Evolutionary conservation across 2,329 filamentous ascomycete genomes (phyloP).

Genomic region (Thelonectria discophora): DNA sequence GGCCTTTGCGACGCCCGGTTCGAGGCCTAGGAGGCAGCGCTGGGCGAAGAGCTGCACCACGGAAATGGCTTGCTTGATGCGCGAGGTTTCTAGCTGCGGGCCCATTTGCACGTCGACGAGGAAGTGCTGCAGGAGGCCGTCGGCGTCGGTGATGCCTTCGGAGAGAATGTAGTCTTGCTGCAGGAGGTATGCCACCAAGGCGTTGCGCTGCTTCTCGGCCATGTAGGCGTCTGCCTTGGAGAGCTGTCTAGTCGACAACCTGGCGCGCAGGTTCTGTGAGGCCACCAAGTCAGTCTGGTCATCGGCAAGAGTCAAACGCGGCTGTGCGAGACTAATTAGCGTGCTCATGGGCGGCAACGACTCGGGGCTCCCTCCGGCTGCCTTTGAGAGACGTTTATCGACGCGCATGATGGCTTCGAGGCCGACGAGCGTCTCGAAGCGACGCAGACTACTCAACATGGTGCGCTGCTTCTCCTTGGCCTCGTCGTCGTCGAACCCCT

Average conservation of each 20-base stretch:
- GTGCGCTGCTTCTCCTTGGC: too few relatives aligned
- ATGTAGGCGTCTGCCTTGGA: not conserved
- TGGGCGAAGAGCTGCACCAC: slow-evolving; percentile 29
- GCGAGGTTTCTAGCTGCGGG: slow-evolving; percentile 20
- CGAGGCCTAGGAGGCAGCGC: slow-evolving; percentile 23
- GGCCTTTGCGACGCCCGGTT: not conserved
- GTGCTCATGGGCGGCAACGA: too few relatives aligned
- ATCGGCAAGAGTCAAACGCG: too few relatives aligned
- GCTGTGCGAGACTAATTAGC: too few relatives aligned
- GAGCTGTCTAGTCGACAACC: not conserved
- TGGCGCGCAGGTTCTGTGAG: not conserved
- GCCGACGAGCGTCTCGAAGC: too few relatives aligned
- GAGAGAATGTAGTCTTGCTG: not conserved
- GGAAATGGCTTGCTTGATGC: slow-evolving; percentile 29
- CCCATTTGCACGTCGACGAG: slow-evolving; percentile 30
- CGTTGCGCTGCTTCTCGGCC: slow-evolving; percentile 13
- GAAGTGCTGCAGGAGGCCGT: slow-evolving; percentile 21
- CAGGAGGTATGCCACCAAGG: slow-evolving; percentile 7
- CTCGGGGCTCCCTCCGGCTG: too few relatives aligned
- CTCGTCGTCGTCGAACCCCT: too few relatives aligned
- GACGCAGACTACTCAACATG: too few relatives aligned
- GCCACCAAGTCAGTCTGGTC: not conserved
- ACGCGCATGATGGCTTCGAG: too few relatives aligned
- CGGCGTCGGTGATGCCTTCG: slow-evolving; percentile 3
- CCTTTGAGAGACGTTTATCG: too few relatives aligned